Evolutionary conservation across 768 basidiomycete genomes (phyloP).

Genomic region (Suillus plorans): DNA sequence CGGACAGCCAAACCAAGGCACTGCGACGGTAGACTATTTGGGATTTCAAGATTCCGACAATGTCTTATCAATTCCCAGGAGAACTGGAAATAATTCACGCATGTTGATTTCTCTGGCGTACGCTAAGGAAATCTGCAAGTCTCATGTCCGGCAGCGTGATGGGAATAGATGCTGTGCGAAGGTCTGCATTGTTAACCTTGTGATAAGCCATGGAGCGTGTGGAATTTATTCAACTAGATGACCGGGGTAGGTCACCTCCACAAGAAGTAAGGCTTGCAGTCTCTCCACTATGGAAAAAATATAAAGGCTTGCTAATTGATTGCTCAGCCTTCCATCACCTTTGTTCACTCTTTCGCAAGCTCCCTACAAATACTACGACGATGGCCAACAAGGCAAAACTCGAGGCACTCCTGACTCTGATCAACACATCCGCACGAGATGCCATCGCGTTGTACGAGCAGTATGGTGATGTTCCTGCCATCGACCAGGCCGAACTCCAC

Average conservation of each 20-base stretch:
- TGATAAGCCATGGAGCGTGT: neutral
- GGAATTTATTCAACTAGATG: neutral
- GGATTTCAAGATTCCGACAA: neutral
- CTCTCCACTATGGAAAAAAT: neutral
- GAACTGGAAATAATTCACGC: neutral
- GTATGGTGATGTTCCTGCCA: conserved; percentile 27
- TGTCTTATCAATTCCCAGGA: conserved; percentile 3
- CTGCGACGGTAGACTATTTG: too few relatives aligned
- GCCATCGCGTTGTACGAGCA: conserved; percentile 35
- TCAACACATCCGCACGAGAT: conserved; percentile 29
- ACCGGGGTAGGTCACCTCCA: neutral
- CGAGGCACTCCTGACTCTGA: conserved; percentile 28
- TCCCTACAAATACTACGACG: neutral
- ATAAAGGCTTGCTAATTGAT: neutral
- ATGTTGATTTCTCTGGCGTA: neutral
- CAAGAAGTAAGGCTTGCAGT: neutral
- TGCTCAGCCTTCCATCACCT: neutral
- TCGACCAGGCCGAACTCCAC: conserved; percentile 33
- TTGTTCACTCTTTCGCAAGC: neutral
- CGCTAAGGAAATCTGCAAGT: neutral
- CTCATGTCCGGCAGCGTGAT: neutral
- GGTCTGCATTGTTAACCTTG: neutral
- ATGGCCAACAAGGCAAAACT: conserved; percentile 22
- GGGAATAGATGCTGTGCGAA: neutral
- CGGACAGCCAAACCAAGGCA: neutral